Percentiles rank a stretch among this genome's conserved stretches.
These are phyloP conservation scores for Zangia roseola DNA, from an alignment of 768 basidiomycete species.

Conservation along the genomic window DNA sequence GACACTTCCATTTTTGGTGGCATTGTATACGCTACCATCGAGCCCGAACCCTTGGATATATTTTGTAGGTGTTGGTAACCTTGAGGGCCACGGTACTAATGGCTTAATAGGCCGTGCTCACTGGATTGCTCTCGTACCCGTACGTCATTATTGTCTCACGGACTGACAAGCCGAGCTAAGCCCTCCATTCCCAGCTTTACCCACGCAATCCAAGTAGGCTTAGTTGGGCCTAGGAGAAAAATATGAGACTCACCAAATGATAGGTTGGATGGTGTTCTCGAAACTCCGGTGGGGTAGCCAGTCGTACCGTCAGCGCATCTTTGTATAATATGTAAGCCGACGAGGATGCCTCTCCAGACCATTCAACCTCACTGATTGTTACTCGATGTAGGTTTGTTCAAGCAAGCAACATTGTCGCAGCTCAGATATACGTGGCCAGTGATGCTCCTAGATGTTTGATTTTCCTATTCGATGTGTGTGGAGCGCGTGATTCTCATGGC, in stretches of 20 bases:
- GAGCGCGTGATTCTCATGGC: neutral
- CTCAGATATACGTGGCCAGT: conserved; percentile 57
- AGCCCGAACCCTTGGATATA: conserved; percentile 52
- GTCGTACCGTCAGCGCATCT: conserved; percentile 58
- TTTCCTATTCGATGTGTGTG: neutral
- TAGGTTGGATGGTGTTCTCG: conserved; percentile 58
- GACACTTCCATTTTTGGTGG: conserved; percentile 60
- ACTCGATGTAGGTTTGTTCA: conserved; percentile 38
- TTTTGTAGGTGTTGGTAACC: conserved; percentile 38
- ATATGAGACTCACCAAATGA: neutral
- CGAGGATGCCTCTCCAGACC: neutral
- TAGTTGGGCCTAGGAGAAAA: too few relatives aligned
- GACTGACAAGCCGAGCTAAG: neutral
- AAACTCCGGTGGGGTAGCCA: conserved; percentile 58
- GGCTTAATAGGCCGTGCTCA: conserved; percentile 36
- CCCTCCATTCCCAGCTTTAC: conserved; percentile 35
- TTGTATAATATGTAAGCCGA: conserved; percentile 50
- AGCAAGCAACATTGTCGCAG: conserved; percentile 42
- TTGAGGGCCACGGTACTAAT: neutral
- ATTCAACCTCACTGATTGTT: neutral
- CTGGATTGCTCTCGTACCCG: conserved; percentile 47
- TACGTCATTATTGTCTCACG: conserved; percentile 16
- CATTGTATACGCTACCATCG: conserved; percentile 48
- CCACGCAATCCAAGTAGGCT: conserved; percentile 47
- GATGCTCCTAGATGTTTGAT: conserved; percentile 55